Evolutionary conservation across 495 filamentous ascomycete species (phyloP).

Genomic region (Acidiella bohemica): DNA sequence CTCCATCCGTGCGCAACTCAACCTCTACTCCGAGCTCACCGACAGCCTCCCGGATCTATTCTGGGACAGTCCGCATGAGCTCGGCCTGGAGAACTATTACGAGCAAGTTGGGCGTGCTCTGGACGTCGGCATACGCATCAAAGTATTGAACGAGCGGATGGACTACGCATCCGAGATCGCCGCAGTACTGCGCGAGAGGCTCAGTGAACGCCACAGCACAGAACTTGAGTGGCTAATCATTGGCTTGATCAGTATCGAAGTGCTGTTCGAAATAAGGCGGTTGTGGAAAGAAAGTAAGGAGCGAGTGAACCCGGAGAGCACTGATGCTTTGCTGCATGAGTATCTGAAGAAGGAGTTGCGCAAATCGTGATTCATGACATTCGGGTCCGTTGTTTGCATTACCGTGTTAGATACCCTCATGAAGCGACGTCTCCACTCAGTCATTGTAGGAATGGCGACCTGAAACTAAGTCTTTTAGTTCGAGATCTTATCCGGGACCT

Average conservation of each 20-base stretch:
- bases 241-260: slow-evolving; percentile 80
- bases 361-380: too few species aligned
- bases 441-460: too few species aligned
- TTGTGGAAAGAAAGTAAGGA: slow-evolving; percentile 46
- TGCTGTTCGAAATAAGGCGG: slow-evolving; percentile 52
- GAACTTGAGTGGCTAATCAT: slow-evolving; percentile 97
- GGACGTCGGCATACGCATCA: slow-evolving; percentile 87
- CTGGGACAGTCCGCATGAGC: slow-evolving; percentile 83
- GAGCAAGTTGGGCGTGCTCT: slow-evolving; percentile 80
- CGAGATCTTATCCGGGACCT: slow-evolving; percentile 5
- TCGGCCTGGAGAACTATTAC: slow-evolving; percentile 79
- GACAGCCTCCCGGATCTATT: slow-evolving; percentile 92
- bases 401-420: too few species aligned
- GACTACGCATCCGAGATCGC: slow-evolving; percentile 96
- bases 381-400: too few species aligned
- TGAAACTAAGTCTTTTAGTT: slow-evolving; percentile 1
- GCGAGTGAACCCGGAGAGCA: slow-evolving; percentile 23
- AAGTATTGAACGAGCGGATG: slow-evolving; percentile 87
- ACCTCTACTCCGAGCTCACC: slow-evolving; percentile 92
- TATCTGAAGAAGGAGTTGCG: slow-evolving; percentile 16
- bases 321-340: slow-evolving; percentile 9
- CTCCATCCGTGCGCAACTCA: slow-evolving; percentile 77
- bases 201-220: slow-evolving; percentile 79
- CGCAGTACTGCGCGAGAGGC: slow-evolving; percentile 68
- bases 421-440: too few species aligned